Percentiles rank a stretch among this genome's conserved stretches.
These are phyloP conservation scores for Cryomyces antarcticus DNA, from an alignment of 495 filamentous ascomycete genomes.

Conservation along the genomic window DNA sequence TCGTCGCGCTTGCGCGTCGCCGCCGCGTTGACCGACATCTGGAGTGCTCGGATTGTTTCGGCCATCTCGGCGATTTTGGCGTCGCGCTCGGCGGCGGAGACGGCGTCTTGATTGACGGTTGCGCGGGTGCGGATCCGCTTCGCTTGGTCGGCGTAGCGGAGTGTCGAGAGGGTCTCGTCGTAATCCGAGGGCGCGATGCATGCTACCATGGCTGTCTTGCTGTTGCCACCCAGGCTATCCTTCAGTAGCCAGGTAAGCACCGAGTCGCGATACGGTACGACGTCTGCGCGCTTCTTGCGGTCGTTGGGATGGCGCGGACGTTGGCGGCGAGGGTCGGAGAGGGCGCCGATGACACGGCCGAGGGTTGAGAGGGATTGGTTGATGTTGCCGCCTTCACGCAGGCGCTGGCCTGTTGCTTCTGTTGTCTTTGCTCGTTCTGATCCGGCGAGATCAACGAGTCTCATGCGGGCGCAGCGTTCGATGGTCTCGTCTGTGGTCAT, in stretches of 20 bases:
- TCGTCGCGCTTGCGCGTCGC: slow-evolving; percentile 26
- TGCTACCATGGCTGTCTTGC: slow-evolving; percentile 96
- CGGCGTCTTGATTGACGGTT: slow-evolving; percentile 82
- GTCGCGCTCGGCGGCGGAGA: slow-evolving; percentile 74
- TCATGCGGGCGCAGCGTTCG: slow-evolving; percentile 79
- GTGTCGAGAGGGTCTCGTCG: slow-evolving; percentile 86
- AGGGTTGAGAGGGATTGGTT: slow-evolving; percentile 96
- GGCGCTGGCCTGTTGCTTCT: slow-evolving; percentile 74
- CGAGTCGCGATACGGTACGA: slow-evolving; percentile 85
- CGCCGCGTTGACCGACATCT: slow-evolving; percentile 43
- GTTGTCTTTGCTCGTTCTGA: slow-evolving; percentile 90
- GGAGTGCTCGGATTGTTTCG: slow-evolving; percentile 69
- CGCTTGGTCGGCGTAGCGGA: slow-evolving; percentile 94
- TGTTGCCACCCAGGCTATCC: slow-evolving; percentile 85
- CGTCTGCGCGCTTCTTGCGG: slow-evolving; percentile 32
- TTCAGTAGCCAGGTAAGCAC: slow-evolving; percentile 97
- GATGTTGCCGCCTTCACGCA: slow-evolving; percentile 92
- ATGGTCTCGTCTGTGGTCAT: slow-evolving; percentile 89
- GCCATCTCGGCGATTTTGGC: slow-evolving; percentile 86
- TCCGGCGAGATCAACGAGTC: slow-evolving; percentile 86
- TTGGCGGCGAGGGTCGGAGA: slow-evolving; percentile 47
- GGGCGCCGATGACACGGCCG: slow-evolving; percentile 87
- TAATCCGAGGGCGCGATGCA: slow-evolving; percentile 92
- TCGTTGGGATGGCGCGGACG: slow-evolving; percentile 5
- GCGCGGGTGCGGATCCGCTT: slow-evolving; percentile 95